A percentile compares a stretch with the other conserved stretches of the same genome.
These are phyloP conservation scores for Pleurotus sapidus DNA, from an alignment of 768 basidiomycete species.

Conservation along the genomic window DNA sequence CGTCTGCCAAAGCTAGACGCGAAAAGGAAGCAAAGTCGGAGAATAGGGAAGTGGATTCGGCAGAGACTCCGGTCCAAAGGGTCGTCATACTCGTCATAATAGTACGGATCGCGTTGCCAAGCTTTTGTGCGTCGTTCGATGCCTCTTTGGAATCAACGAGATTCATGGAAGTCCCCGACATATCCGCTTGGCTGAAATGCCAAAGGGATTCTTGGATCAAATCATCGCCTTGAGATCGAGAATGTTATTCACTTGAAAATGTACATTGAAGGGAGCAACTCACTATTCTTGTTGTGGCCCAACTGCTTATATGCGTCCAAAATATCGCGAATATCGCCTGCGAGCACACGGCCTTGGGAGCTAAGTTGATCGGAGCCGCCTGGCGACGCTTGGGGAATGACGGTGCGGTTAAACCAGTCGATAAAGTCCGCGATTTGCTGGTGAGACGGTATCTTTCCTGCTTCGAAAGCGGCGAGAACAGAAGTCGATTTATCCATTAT, in stretches of 20 bases:
- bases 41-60: conserved; percentile 53
- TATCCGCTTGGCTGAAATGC: conserved; percentile 58
- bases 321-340: conserved; percentile 45
- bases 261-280: too few relatives aligned
- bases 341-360: conserved; percentile 50
- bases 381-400: conserved; percentile 44
- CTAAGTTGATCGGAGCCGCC: conserved; percentile 42
- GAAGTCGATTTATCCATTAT: conserved; percentile 64
- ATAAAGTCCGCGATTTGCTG: conserved; percentile 51
- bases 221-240: conserved; percentile 47
- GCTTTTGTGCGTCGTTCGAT: conserved; percentile 43
- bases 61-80: conserved; percentile 49
- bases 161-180: conserved; percentile 33
- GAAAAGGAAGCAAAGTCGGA: conserved; percentile 64
- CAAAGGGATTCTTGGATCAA: conserved; percentile 63
- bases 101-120: conserved; percentile 48
- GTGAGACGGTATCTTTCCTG: conserved; percentile 68
- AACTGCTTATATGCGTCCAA: conserved; percentile 58
- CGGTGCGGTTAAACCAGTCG: conserved; percentile 51
- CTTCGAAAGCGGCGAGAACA: conserved; percentile 63
- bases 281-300: conserved; percentile 56
- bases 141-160: conserved; percentile 42
- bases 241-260: too few relatives aligned
- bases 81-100: conserved; percentile 48
- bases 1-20: conserved; percentile 64